Percentiles rank a stretch among this genome's conserved stretches.
Evolutionary conservation across 345 rosid species (phyloP).

Genomic region (Excoecaria cochinchinensis): DNA sequence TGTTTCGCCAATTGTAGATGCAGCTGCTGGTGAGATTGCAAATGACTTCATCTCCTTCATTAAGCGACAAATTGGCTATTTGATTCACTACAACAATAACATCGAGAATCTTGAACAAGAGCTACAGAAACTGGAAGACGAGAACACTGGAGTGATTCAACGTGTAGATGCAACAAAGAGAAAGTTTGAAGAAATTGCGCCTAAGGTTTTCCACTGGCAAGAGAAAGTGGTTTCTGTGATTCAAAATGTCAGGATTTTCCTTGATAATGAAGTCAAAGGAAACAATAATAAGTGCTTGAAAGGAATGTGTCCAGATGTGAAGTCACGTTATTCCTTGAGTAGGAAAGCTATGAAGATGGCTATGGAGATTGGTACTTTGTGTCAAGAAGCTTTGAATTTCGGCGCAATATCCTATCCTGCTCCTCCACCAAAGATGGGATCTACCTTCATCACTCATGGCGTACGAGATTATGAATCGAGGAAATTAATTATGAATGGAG

Average conservation of each 20-base stretch:
- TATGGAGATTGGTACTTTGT: background rate
- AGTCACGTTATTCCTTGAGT: background rate
- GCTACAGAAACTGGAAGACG: no score
- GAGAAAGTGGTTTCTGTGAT: background rate
- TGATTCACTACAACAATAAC: no score
- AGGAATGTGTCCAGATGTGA: background rate
- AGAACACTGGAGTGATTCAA: no score
- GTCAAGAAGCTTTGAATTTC: background rate
- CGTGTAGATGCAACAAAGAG: no score
- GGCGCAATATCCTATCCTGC: background rate
- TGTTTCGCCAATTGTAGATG: no score
- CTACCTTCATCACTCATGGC: background rate
- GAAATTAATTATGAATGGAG: background rate
- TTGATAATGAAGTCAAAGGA: background rate
- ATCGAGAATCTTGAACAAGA: background rate
- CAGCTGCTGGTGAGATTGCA: no score
- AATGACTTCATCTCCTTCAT: no score
- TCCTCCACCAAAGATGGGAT: background rate
- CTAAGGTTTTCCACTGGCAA: background rate
- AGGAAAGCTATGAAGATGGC: background rate
- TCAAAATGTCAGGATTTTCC: no score
- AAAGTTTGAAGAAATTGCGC: background rate
- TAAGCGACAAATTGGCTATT: background rate
- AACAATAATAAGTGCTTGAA: background rate
- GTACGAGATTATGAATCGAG: background rate